Conservation (phyloP, 495 filamentous ascomycete genomes). For the Viridothelium virens region DNA sequence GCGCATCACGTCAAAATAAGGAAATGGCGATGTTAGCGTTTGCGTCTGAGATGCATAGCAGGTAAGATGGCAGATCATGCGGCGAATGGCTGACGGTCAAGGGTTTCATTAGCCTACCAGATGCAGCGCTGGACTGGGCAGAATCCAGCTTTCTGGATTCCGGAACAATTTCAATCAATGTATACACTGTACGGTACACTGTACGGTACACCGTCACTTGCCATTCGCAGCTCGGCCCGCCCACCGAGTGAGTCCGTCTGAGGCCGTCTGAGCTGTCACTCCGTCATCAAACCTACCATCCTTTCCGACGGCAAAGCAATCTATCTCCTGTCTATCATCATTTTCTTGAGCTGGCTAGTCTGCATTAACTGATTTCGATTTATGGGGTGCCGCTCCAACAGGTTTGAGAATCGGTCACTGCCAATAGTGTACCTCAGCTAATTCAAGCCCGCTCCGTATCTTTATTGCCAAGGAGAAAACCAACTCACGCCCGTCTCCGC, state of each 20-base stretch:
- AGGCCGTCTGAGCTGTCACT: neutral
- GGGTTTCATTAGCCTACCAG: neutral
- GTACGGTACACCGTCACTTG: neutral
- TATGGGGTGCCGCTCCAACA: too few species aligned
- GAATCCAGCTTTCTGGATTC: neutral
- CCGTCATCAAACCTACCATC: neutral
- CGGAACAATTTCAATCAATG: neutral
- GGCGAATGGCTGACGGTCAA: neutral
- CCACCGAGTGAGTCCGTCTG: neutral
- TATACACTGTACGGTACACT: neutral
- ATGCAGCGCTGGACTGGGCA: neutral
- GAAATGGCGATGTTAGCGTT: neutral
- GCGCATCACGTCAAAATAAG: too few species aligned
- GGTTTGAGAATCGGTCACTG: too few species aligned
- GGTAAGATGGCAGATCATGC: neutral
- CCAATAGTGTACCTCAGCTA: too few species aligned
- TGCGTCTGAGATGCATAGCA: neutral
- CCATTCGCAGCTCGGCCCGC: constrained; percentile 1
- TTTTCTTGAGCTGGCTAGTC: too few species aligned
- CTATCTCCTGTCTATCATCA: too few species aligned
- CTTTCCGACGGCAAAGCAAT: too few species aligned
- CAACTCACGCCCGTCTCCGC: too few species aligned
- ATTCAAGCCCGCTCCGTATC: too few species aligned
- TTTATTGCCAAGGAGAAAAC: too few species aligned
- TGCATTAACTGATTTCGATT: too few species aligned